Evolutionary conservation across 1,284 basidiomycete species (phyloP), one percentile per base, ranked within the genome.

Genomic region (Trichosporon sp.): DNA sequence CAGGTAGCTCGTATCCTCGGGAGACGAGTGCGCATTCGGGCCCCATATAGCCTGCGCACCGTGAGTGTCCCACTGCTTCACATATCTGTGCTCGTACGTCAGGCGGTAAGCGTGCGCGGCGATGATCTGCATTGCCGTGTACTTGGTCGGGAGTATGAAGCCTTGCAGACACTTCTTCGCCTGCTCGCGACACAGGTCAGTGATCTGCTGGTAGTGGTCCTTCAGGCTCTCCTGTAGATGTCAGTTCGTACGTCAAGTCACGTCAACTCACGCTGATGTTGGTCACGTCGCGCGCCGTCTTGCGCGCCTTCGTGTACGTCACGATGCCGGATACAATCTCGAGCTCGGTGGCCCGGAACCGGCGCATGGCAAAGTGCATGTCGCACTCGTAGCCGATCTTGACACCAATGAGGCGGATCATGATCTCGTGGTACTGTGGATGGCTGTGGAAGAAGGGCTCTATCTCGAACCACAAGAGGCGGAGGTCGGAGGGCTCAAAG

Each of bases 301-400:
- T 74, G 27, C 77, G 64, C 29, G 66, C 56, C 58, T 71, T 73
- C 70, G 75, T 76, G 40, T 69, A 69, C n/a, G 73, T 60, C 0
- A 74, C 74, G 2, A 77, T 72, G 23, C 75, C 75, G 4, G 72
- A 66, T 0, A 75, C 74, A 13, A 76, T 69, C 65, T 79, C 77
- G 0, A 66, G 67, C 65, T 79, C 77, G 9, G 62, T 64, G 1
- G 76, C 75, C 1, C 70, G 67, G 65, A 74, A 77, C 52, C 76
- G 74, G 37, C 52, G 54, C 75, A 77, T 75, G 25, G 74, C 71
- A 58, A 71, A 75, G 44, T 73, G 70, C 31, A 78, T 60, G 27
- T 56, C 64, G 34, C 72, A 64, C 58, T 79, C 76, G 59, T 73
- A 78, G n/a, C 61, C 49, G 10, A 61, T 68, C 62, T 78, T 77